Evolutionary conservation across 2,329 filamentous ascomycete genomes (phyloP).

Genomic region (Beauveria pseudobassiana): DNA sequence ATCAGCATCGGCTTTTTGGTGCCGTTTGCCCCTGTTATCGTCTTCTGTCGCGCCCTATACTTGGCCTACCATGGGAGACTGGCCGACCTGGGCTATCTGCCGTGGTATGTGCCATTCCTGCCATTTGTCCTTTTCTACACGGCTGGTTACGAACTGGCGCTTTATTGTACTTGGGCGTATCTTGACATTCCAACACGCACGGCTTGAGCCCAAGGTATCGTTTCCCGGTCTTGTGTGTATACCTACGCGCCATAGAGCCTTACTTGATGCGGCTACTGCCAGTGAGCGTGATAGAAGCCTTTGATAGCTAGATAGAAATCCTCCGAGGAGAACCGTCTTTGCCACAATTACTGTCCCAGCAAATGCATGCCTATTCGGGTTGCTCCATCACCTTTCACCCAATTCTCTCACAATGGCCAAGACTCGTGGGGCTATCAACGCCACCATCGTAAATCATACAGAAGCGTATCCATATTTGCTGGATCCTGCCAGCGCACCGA

Average conservation of each 20-base stretch:
- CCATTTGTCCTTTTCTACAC: neutral
- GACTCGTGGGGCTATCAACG: no score
- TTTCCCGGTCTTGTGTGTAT: neutral
- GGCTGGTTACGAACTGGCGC: neutral
- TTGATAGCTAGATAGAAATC: neutral
- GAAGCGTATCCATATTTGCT: no score
- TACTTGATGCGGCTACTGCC: no score
- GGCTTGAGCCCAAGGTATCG: neutral
- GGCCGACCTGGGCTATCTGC: neutral
- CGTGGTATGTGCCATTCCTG: neutral
- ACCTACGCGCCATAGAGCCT: no score
- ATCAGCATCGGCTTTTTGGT: neutral
- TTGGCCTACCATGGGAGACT: neutral
- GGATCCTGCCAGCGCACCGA: no score
- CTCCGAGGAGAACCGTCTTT: no score
- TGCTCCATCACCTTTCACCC: no score
- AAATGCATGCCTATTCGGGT: no score
- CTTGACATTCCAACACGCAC: neutral
- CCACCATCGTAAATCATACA: no score
- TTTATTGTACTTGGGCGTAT: neutral
- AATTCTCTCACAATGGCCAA: no score
- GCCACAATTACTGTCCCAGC: no score
- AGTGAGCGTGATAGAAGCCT: no score
- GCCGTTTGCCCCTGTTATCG: neutral
- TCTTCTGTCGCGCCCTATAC: neutral